A percentile compares a stretch with the other conserved stretches of the same genome.
phyloP scores from a whole-genome alignment of 768 basidiomycete genomes.

The Russula sp. region DNA sequence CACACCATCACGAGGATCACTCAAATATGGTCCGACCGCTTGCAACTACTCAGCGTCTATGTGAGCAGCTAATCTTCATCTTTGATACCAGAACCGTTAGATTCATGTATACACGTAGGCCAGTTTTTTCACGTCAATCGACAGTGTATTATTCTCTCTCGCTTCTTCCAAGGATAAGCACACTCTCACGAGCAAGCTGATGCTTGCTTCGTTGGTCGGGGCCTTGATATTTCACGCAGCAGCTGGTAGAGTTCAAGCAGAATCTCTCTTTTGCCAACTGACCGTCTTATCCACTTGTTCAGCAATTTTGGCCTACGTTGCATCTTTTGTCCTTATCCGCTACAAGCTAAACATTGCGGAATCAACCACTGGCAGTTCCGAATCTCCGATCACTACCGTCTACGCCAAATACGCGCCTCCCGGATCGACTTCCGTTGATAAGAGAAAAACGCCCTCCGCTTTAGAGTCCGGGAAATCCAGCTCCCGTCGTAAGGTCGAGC shows the following conservation, averaged over 20 bases:
- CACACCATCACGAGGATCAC: constrained; percentile 19
- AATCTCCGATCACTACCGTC: background rate
- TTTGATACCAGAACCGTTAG: background rate
- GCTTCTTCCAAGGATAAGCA: constrained; percentile 9
- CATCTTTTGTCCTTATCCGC: constrained; percentile 25
- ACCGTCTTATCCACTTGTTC: background rate
- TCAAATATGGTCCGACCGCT: constrained; percentile 25
- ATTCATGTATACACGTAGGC: constrained; percentile 15
- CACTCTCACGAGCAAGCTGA: constrained; percentile 4
- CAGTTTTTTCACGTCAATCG: constrained; percentile 27
- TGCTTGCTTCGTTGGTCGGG: constrained; percentile 20
- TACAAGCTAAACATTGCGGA: constrained; percentile 15
- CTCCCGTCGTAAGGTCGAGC: background rate
- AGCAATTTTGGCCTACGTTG: constrained; percentile 27
- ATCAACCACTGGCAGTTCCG: background rate
- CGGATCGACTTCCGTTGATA: background rate
- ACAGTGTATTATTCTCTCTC: constrained; percentile 27
- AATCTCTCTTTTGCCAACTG: background rate
- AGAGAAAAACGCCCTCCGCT: constrained; percentile 5
- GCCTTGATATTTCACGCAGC: constrained; percentile 26
- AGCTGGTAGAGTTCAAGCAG: constrained; percentile 7
- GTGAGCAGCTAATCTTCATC: constrained; percentile 7
- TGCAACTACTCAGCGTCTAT: constrained; percentile 25
- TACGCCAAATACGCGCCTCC: constrained; percentile 10
- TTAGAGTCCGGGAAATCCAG: constrained; percentile 16